Conservation (phyloP, 257 asterid species). For the Petunia secreta region DNA sequence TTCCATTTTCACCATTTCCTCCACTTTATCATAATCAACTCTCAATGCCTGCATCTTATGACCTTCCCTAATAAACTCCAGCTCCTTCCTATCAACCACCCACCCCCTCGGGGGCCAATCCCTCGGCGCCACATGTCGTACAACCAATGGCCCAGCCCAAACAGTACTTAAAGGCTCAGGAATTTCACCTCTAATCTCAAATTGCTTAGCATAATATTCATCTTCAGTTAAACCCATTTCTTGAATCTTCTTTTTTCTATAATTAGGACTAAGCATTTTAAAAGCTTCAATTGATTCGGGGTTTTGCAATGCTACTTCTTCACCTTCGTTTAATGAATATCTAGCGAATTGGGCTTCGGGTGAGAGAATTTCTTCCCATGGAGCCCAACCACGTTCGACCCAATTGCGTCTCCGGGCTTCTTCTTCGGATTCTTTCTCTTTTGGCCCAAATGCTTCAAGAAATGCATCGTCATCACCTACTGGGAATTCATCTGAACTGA, state of each 20-base stretch:
- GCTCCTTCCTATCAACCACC: slow-evolving; percentile 76
- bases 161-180: slow-evolving; percentile 68
- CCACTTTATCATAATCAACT: slow-evolving; percentile 65
- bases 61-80: slow-evolving; percentile 87
- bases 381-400: slow-evolving; percentile 99
- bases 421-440: slow-evolving; percentile 84
- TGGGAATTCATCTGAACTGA: slow-evolving; percentile 81
- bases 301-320: slow-evolving; percentile 83
- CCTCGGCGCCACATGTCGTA: slow-evolving; percentile 78
- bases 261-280: slow-evolving; percentile 72
- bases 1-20: slow-evolving; percentile 53
- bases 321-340: slow-evolving; percentile 87
- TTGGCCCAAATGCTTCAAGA: slow-evolving; percentile 68
- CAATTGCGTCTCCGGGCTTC: slow-evolving; percentile 85
- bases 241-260: slow-evolving; percentile 57
- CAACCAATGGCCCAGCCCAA: slow-evolving; percentile 85
- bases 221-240: slow-evolving; percentile 90
- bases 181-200: slow-evolving; percentile 83
- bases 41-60: slow-evolving; percentile 59
- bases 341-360: slow-evolving; percentile 91
- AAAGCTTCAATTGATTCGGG: slow-evolving; percentile 92
- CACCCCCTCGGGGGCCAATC: slow-evolving; percentile 99
- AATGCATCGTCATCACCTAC: slow-evolving; percentile 81
- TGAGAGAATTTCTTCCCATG: slow-evolving; percentile 95
- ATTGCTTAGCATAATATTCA: slow-evolving; percentile 85